These are phyloP conservation scores for Cynara cardunculus DNA, from an alignment of 129 eudicot species.

Conservation along the genomic window DNA sequence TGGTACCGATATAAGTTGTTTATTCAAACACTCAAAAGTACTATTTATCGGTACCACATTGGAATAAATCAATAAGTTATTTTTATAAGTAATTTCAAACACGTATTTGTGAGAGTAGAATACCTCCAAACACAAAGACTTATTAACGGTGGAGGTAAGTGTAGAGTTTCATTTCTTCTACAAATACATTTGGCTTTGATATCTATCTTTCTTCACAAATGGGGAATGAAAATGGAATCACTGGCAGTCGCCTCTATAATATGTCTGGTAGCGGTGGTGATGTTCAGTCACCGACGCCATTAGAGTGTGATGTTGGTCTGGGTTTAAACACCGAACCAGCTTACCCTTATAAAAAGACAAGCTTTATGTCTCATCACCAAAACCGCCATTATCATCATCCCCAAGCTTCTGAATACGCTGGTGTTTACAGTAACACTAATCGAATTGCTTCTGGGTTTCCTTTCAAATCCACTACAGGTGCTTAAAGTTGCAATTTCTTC, in stretches of 20 bases:
- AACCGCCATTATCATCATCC: neutral
- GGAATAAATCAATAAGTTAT: too few relatives aligned
- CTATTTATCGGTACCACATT: too few relatives aligned
- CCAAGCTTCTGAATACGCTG: neutral
- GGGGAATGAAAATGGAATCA: conserved; percentile 6
- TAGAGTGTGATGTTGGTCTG: conserved; percentile 35
- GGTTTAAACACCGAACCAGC: conserved; percentile 35
- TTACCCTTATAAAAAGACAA: conserved; percentile 20
- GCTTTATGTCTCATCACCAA: neutral
- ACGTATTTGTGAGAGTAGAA: too few relatives aligned
- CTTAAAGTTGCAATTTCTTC: neutral
- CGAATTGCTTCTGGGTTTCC: conserved; percentile 15
- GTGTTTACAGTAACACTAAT: conserved; percentile 2
- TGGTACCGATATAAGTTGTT: too few relatives aligned
- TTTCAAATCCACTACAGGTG: conserved; percentile 14
- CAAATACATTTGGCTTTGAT: neutral
- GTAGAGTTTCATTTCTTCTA: too few relatives aligned
- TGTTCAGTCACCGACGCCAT: neutral
- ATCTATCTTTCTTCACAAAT: neutral
- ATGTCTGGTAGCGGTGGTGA: neutral
- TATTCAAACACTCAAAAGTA: too few relatives aligned
- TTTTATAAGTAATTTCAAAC: too few relatives aligned
- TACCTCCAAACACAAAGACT: too few relatives aligned
- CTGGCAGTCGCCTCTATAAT: neutral
- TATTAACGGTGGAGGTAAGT: too few relatives aligned